Evolutionary conservation across 306 rosid species (phyloP), one percentile per base, ranked within the genome.

Genomic region (Vigna mungo): DNA sequence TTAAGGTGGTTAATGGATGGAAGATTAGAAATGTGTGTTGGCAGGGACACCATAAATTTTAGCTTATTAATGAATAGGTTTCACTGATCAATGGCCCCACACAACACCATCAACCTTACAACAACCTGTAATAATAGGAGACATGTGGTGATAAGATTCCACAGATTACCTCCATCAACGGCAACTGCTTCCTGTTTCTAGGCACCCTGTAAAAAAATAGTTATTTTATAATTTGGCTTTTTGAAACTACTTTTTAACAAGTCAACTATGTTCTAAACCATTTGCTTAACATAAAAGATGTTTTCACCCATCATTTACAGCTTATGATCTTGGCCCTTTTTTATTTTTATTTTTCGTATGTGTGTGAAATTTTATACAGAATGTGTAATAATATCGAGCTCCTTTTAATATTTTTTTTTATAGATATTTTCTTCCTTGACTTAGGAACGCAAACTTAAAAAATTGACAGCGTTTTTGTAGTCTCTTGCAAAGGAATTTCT

Each of bases 111-210:
- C 44, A 48, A 12, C 9, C 6, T 41, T 41, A 9, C 18, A 11
- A 67, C 9, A 67, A 27, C n/a, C 30, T 16, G 13, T 49, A 7
- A 39, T 65, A 41, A 9, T 34, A 48, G 44, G 60, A 10, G 75
- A 70, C 61, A 30, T 68, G 39, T 21, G 43, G 61, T 9, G 5
- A 16, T 30, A n/a, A 16, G 17, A 49, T 49, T 70, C 61, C 61
- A 30, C 46, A 27, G 27, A 16, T 49, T 49, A 49, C 75, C 75
- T 49, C 75, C 61, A 70, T 30, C 61, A 70, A 10, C 44, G 75
- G 30, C 75, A 51, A n/a, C 10, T 70, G 30, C 17, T 49, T 49
- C 61, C 59, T 9, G 8, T 32, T 49, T 49, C 46, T 69, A 25
- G 61, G 55, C 39, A 67, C 53, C 72, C 23, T 34, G 2, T 18